Evolutionary conservation across 2,329 filamentous ascomycete species (phyloP).

Genomic region (Paecilomyces niveus): DNA sequence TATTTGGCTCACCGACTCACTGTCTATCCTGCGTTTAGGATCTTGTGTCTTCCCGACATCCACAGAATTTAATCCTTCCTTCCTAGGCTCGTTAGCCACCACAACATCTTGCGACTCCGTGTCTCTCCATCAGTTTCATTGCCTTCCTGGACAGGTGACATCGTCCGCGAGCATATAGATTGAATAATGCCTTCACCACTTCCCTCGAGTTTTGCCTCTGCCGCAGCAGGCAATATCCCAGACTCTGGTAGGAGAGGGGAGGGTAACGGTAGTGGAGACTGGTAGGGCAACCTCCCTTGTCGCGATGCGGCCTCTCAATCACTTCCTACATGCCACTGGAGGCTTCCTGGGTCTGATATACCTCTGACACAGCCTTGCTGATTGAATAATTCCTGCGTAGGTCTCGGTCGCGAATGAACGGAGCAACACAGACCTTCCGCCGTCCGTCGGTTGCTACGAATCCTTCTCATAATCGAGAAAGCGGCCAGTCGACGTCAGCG

Average conservation of each 20-base stretch:
- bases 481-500: slow-evolving; percentile 31
- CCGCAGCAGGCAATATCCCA: slow-evolving; percentile 67
- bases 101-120: slow-evolving; percentile 6
- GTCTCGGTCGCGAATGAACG: slow-evolving; percentile 56
- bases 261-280: slow-evolving; percentile 60
- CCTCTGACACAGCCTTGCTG: slow-evolving; percentile 7
- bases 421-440: slow-evolving; percentile 61
- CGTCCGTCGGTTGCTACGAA: slow-evolving; percentile 55
- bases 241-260: slow-evolving; percentile 53
- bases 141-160: slow-evolving; percentile 14
- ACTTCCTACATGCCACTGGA: not conserved
- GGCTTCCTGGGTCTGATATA: not conserved
- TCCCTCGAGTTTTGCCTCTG: slow-evolving; percentile 77
- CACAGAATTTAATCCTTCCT: slow-evolving; percentile 1
- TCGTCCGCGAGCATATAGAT: slow-evolving; percentile 13
- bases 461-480: slow-evolving; percentile 40
- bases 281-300: slow-evolving; percentile 48
- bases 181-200: slow-evolving; percentile 63
- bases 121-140: slow-evolving; percentile 4
- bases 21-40: not conserved
- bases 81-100: not conserved
- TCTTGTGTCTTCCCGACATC: not conserved
- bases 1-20: not conserved
- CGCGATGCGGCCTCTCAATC: slow-evolving; percentile 2
- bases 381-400: slow-evolving; percentile 27